These are phyloP conservation scores for Phytophthora crassamura DNA, from an alignment of 352 stramenopile species.

Conservation along the genomic window DNA sequence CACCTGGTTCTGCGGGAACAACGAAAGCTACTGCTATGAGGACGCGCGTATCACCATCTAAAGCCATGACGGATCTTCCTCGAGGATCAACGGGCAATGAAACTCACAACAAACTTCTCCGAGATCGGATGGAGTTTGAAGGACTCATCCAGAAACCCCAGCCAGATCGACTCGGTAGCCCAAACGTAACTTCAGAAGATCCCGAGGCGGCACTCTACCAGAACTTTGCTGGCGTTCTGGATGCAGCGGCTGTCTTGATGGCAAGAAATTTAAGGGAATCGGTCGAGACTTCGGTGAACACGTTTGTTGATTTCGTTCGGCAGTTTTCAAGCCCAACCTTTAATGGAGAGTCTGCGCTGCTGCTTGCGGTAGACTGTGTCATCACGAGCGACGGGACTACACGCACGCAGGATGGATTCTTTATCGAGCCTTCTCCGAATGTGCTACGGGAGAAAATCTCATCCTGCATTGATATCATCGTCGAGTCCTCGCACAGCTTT, in stretches of 20 bases:
- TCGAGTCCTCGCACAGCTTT: constrained; percentile 89
- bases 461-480: constrained; percentile 68
- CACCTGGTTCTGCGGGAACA: constrained; percentile 23
- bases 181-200: constrained; percentile 35
- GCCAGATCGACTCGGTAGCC: constrained; percentile 14
- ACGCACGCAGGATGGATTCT: constrained; percentile 50
- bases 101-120: constrained; percentile 43
- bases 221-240: constrained; percentile 75
- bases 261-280: constrained; percentile 88
- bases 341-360: constrained; percentile 62
- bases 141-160: constrained; percentile 37
- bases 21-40: constrained; percentile 12
- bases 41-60: constrained; percentile 25
- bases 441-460: constrained; percentile 70
- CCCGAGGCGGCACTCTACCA: constrained; percentile 53
- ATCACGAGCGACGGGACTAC: constrained; percentile 25
- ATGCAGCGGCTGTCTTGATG: constrained; percentile 90
- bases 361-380: constrained; percentile 67
- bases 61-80: constrained; percentile 20
- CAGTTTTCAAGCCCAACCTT: constrained; percentile 63
- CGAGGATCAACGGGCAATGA: constrained; percentile 28
- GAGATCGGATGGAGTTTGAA: constrained; percentile 65
- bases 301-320: constrained; percentile 80
- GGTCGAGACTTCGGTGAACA: constrained; percentile 82
- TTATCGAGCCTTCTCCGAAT: constrained; percentile 64